Evolutionary conservation across 345 rosid genomes (phyloP), one percentile per base, ranked within the genome.

Genomic region (Alliaria petiolata): DNA sequence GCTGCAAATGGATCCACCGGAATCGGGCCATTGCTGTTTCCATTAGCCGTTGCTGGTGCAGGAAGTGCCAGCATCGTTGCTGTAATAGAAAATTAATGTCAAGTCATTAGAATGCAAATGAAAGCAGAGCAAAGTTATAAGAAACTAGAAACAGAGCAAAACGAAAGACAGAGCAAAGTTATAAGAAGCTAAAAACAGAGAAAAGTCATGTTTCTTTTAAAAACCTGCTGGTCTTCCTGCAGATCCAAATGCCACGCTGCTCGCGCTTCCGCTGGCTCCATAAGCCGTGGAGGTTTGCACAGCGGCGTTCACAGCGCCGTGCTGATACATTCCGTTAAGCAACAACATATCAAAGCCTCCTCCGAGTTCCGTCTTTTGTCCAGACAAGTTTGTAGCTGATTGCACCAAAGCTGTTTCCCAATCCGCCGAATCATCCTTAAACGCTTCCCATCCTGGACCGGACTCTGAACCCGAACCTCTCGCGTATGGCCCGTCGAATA

Each of bases 361-460:
- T 45, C 79, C 72, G 8, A 79, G 76, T 36, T 74, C 66, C 0
- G 70, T 54, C 69, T 65, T 62, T 52, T 83, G 87, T 36, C 46
- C 63, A 0, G 82, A 66, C 61, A 93, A 64, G 34, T 69, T 76
- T 58, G 91, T 84, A 5, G 84, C 84, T 14, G 97, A 75, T 65
- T 87, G 87, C 56, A 93, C 88, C 60, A 91, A 78, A 13, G 95
- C 78, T 16, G 86, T 80, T 58, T 91, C 97, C 96, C 98, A 91
- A 62, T 87, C 89, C 1, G 80, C 78, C 0, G 82, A 49, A 20
- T 85, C 85, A 0, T 87, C 90, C 13, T 50, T 63, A 65, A 91
- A 89, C 17, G 95, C 89, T 64, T 87, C 83, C 96, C 97, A 91
- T 34, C 71, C 45, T 5, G 83, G 73, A 46, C 77, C 56, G 0